Conservation (phyloP, 2,329 filamentous ascomycete species). For the Sclerotinia borealis region DNA sequence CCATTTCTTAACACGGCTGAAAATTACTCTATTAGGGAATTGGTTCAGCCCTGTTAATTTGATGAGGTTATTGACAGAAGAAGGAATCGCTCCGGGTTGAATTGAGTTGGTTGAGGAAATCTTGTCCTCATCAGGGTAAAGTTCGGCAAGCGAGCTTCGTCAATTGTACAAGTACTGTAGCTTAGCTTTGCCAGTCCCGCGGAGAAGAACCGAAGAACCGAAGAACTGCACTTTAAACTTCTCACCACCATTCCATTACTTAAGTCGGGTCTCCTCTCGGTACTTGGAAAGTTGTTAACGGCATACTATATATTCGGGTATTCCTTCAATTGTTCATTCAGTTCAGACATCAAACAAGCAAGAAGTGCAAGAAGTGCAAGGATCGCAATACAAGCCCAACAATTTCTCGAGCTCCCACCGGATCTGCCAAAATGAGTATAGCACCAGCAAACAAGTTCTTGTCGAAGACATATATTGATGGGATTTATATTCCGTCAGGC, state of each 20-base stretch:
- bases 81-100: background rate
- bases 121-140: constrained; percentile 11
- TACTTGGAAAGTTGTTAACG: background rate
- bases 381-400: constrained; percentile 14
- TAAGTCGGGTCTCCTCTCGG: background rate
- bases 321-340: background rate
- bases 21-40: background rate
- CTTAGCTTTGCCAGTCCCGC: background rate
- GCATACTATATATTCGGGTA: background rate
- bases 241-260: background rate
- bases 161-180: too few relatives aligned
- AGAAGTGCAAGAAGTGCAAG: background rate
- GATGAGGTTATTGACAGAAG: background rate
- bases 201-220: background rate
- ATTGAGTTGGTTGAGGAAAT: constrained; percentile 6
- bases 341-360: background rate
- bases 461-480: constrained; percentile 64
- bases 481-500: constrained; percentile 76
- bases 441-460: constrained; percentile 17
- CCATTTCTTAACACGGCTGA: constrained; percentile 6
- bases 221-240: background rate
- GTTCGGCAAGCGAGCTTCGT: constrained; percentile 1
- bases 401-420: constrained; percentile 15
- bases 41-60: constrained; percentile 12
- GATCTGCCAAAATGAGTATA: constrained; percentile 9